phyloP scores from a whole-genome alignment of 768 basidiomycete genomes.

The Leccinum variicolor region DNA sequence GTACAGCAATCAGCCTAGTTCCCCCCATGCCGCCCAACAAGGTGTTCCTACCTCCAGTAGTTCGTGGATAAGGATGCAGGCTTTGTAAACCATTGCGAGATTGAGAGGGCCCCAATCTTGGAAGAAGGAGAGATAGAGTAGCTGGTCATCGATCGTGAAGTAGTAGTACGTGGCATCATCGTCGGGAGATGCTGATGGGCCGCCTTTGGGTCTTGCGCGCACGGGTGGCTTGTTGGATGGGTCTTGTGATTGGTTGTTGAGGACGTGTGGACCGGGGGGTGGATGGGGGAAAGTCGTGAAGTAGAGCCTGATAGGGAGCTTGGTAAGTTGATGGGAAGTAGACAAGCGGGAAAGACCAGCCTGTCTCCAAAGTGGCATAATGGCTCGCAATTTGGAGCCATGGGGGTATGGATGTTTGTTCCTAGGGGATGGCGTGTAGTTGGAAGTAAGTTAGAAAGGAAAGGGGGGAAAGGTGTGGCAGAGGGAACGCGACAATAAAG shows the following conservation, averaged over 20 bases:
- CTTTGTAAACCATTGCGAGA: constrained; percentile 90
- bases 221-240: constrained; percentile 55
- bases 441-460: constrained; percentile 1
- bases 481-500: constrained; percentile 22
- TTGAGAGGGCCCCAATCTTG: constrained; percentile 94
- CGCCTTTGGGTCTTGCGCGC: constrained; percentile 55
- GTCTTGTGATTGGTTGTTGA: constrained; percentile 59
- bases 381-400: constrained; percentile 62
- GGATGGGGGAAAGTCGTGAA: constrained; percentile 88
- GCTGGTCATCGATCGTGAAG: constrained; percentile 90
- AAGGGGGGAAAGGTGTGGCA: constrained; percentile 2
- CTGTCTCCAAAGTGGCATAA: constrained; percentile 78
- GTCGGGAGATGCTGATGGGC: constrained; percentile 66
- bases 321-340: constrained; percentile 3
- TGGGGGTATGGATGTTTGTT: constrained; percentile 13
- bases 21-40: constrained; percentile 9
- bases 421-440: constrained; percentile 4
- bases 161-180: constrained; percentile 79
- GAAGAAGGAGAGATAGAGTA: constrained; percentile 91
- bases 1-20: constrained; percentile 21
- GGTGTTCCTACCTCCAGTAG: constrained; percentile 65
- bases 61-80: constrained; percentile 88
- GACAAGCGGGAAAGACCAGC: constrained; percentile 35
- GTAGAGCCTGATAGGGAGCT: constrained; percentile 56
- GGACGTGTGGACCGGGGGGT: constrained; percentile 56